These are phyloP conservation scores for Naganishia friedmannii DNA, from an alignment of 768 basidiomycete species.

Conservation along the genomic window DNA sequence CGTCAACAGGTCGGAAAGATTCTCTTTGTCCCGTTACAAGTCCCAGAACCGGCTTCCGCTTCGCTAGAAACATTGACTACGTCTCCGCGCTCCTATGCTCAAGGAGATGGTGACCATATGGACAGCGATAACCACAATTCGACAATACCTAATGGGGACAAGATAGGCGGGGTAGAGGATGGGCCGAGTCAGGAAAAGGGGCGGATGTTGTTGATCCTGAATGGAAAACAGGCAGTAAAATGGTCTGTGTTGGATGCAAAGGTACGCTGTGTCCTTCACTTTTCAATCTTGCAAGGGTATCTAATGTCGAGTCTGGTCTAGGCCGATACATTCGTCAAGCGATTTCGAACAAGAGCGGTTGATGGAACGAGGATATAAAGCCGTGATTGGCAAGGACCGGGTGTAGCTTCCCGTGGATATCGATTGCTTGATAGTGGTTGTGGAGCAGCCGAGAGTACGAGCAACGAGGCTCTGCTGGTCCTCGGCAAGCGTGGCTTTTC, in stretches of 20 bases:
- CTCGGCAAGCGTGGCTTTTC: too few species aligned
- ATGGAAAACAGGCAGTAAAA: conserved; percentile 2
- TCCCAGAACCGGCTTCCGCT: not conserved
- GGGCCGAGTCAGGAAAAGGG: not conserved
- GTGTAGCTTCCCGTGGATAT: too few species aligned
- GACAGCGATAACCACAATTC: not conserved
- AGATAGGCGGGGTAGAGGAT: too few species aligned
- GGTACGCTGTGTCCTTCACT: not conserved
- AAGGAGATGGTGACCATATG: not conserved
- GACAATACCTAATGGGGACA: too few species aligned
- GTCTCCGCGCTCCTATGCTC: not conserved
- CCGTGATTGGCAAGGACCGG: not conserved
- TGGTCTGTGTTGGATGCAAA: conserved; percentile 26
- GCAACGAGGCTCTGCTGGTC: too few species aligned
- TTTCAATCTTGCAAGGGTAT: not conserved
- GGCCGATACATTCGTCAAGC: conserved; percentile 18
- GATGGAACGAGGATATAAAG: conserved; percentile 6
- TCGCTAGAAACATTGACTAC: not conserved
- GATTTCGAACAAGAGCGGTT: conserved; percentile 3
- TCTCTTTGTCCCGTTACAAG: conserved; percentile 11
- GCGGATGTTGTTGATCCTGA: conserved; percentile 3
- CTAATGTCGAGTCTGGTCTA: not conserved
- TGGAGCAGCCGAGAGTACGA: too few species aligned
- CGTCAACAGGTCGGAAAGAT: conserved; percentile 22
- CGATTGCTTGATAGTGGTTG: too few species aligned